Evolutionary conservation across 2,329 filamentous ascomycete genomes (phyloP), one percentile per base, ranked within the genome.

Genomic region (Hawksworthiomyces lignivorus): DNA sequence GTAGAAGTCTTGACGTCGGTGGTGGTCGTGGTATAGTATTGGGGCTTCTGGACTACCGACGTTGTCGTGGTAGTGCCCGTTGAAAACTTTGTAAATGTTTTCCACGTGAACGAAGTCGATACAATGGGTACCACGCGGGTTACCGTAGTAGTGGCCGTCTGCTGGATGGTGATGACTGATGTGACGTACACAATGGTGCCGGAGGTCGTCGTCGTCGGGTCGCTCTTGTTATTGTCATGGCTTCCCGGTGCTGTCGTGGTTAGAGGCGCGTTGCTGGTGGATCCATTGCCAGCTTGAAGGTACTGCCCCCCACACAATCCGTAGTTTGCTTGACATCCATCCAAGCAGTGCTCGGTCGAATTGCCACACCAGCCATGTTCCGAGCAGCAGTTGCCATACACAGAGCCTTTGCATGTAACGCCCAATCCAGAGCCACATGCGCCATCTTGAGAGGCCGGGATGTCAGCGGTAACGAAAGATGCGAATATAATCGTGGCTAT

Each of bases 401-500:
- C 41, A 28, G 47, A 48, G 5, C 44, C 44, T n/a, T 30, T 21
- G 18, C 47, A 48, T 3, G 41, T 47, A 26, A 42, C 17, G 18
- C 15, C 19, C n/a, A 34, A 21, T 2, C 34, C 34, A 7, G 26
- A 19, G 8, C 45, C 45, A 29, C 45, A 47, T 0, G 41, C 32
- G 18, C 45, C 45, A 28, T 47, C 45, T 22, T 40, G n/a, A 1
- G 45, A 41, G 11, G 44, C 31, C 11, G 36, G 37, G 10, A 28
- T 22, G 14, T 34, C 39, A 4, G 22, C 20, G 3, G 20, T 28
- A 3, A 31, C 30, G n/a, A 41, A 7, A 7, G 15, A 11, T 5
- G 21, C 20, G 2, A 34, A 10, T 7, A 31, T 14, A 29, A 40
- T 9, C 12, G 17, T 21, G 73, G 38, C 38, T 18, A 34, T 8